These are phyloP conservation scores for Kwoniella botswanensis DNA, from an alignment of 768 basidiomycete species.

Conservation along the genomic window DNA sequence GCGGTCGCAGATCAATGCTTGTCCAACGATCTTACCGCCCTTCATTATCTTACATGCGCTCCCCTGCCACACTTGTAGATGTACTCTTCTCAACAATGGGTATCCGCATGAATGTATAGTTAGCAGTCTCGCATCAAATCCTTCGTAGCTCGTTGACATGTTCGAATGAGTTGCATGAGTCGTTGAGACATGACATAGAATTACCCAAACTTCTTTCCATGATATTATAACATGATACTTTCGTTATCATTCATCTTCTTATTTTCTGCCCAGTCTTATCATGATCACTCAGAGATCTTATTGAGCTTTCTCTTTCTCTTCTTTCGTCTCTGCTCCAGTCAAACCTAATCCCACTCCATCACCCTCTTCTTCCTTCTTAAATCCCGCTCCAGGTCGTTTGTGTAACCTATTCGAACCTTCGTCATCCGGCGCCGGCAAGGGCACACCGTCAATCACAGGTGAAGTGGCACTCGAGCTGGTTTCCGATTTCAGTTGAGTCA, in stretches of 20 bases:
- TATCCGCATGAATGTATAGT: too few relatives aligned
- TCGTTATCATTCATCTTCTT: not conserved
- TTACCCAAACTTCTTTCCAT: not conserved
- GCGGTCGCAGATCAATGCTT: too few relatives aligned
- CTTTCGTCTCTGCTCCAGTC: constrained; percentile 7
- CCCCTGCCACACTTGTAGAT: too few relatives aligned
- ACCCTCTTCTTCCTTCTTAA: not conserved
- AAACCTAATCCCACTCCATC: constrained; percentile 12
- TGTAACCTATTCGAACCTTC: constrained; percentile 33
- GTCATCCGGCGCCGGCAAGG: constrained; percentile 30
- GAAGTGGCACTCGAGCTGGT: constrained; percentile 14
- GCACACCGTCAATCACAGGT: constrained; percentile 13
- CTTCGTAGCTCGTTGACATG: not conserved
- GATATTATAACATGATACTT: not conserved
- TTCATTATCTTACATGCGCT: too few relatives aligned
- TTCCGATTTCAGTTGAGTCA: constrained; percentile 22
- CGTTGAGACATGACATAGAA: not conserved
- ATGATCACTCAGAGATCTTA: not conserved
- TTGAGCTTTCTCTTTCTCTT: constrained; percentile 11
- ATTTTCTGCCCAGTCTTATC: not conserved
- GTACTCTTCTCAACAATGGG: too few relatives aligned
- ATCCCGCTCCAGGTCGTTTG: constrained; percentile 20
- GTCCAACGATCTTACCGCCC: too few relatives aligned
- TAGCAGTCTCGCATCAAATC: not conserved
- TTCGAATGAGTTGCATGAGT: not conserved